Conservation (phyloP, 2,329 filamentous ascomycete genomes). For the Curvularia hawaiiensis region DNA sequence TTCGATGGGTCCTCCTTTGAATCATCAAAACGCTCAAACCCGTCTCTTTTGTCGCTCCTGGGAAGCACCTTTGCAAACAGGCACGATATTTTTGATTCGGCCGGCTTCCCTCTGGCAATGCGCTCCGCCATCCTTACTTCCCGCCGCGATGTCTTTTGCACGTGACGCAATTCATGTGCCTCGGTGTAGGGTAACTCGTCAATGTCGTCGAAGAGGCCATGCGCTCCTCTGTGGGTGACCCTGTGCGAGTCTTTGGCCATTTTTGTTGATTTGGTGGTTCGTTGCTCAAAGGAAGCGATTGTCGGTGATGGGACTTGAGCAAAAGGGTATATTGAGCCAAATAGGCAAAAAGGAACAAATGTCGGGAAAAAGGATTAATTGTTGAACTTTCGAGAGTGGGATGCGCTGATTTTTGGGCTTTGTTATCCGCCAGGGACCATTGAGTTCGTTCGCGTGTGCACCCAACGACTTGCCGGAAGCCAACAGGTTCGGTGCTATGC, state of each 20-base stretch:
- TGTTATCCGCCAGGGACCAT: background rate
- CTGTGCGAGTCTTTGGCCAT: background rate
- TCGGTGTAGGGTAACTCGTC: background rate
- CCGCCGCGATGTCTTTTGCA: background rate
- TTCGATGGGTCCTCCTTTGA: background rate
- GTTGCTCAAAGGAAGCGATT: background rate
- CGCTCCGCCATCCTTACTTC: constrained; percentile 3
- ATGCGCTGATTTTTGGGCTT: background rate
- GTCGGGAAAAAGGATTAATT: background rate
- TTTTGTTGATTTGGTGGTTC: background rate
- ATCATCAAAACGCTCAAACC: background rate
- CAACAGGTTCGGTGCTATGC: background rate
- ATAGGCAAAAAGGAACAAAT: background rate
- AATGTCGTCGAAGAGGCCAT: background rate
- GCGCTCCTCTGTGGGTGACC: background rate
- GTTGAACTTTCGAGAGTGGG: background rate
- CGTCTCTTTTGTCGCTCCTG: background rate
- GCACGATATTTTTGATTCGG: background rate
- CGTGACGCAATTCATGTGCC: background rate
- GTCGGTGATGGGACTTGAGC: background rate
- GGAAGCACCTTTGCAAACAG: background rate
- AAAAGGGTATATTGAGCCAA: background rate
- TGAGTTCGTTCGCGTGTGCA: background rate
- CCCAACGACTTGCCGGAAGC: background rate
- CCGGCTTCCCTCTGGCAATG: background rate